Percentiles rank a stretch among this genome's conserved stretches.
These are phyloP conservation scores for Zygotorulaspora sp. DNA, from an alignment of 805 yeast species.

Conservation along the genomic window DNA sequence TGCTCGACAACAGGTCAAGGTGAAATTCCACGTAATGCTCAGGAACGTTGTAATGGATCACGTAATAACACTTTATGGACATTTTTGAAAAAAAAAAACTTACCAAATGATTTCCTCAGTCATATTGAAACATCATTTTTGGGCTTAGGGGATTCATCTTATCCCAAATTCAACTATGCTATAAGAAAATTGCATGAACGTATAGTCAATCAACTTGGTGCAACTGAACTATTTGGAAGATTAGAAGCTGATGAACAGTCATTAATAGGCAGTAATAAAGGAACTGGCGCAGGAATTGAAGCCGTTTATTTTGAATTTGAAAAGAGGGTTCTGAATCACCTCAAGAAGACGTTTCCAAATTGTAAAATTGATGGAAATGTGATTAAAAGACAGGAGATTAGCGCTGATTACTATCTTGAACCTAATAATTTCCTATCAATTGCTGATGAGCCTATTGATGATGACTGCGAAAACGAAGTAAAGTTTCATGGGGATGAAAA, in stretches of 20 bases:
- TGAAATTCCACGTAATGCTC: slow-evolving; percentile 75
- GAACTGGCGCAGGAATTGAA: slow-evolving; percentile 48
- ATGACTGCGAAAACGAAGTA: not conserved
- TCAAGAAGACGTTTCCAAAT: slow-evolving; percentile 36
- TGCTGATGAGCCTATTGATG: not conserved
- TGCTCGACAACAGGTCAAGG: slow-evolving; percentile 97
- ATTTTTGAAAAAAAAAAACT: slow-evolving; percentile 59
- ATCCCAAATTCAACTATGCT: slow-evolving; percentile 86
- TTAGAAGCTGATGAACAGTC: slow-evolving; percentile 89
- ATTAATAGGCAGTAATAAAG: slow-evolving; percentile 51
- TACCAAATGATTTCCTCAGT: slow-evolving; percentile 56
- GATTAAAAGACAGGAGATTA: slow-evolving; percentile 21
- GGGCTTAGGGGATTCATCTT: slow-evolving; percentile 92
- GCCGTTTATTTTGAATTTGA: slow-evolving; percentile 77
- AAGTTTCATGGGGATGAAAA: slow-evolving; percentile 19
- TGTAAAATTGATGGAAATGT: slow-evolving; percentile 25
- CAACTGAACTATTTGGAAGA: slow-evolving; percentile 59
- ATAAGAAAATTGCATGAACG: slow-evolving; percentile 76
- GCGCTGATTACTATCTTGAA: slow-evolving; percentile 24
- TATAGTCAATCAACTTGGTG: slow-evolving; percentile 71
- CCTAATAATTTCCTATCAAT: slow-evolving; percentile 28
- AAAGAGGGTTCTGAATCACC: slow-evolving; percentile 38
- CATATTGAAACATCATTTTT: slow-evolving; percentile 66
- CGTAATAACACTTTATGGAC: slow-evolving; percentile 52
- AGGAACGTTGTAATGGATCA: slow-evolving; percentile 33